Evolutionary conservation across 441 rosid species (phyloP), one percentile per base, ranked within the genome.

Genomic region (Pelargonium australe): DNA sequence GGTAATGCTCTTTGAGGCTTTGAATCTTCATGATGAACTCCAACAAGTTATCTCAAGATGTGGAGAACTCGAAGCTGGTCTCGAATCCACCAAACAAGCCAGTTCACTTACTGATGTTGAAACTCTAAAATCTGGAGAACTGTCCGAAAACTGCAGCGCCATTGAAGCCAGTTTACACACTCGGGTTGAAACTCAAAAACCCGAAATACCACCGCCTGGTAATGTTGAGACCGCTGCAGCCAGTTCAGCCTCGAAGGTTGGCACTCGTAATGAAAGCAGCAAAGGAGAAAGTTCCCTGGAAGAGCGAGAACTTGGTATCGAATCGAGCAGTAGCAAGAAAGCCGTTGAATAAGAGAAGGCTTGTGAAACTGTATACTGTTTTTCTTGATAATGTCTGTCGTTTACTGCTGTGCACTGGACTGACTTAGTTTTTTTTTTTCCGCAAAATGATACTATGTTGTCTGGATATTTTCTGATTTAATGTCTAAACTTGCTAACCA

Each of bases 1-100:
- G 67, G 85, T 77, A 11, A 75, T 87, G 76, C 94, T 92, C 20
- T 90, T 92, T 23, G 98, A 90, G 75, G 96, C 96, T 66, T 84
- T 92, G 70, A 85, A 81, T 78, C 77, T 92, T 78, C 77, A 90
- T 10, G 98, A 90, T 40, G 95, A 88, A 73, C 84, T 92, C 64
- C 86, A 86, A 67, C 84, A 77, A 1, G 85, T 80, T 76, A 76
- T 88, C 73, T 78, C 83, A 63, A 81, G 65, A 37, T 82, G 73
- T 34, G 73, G 84, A 62, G 80, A 82, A 70, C 76, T 79, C 63
- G 83, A 80, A 79, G 76, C 83, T 41, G 80, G 69, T 23, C 71
- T 66, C 19, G 63, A 44, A 7, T 71, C 82, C 7, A 72, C 43
- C 0, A 45, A 25, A 25, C 31, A 14, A 23, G 61, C 70, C 45